Conservation (phyloP, 2,329 filamentous ascomycete species). For the Aureobasidium melanogenum region DNA sequence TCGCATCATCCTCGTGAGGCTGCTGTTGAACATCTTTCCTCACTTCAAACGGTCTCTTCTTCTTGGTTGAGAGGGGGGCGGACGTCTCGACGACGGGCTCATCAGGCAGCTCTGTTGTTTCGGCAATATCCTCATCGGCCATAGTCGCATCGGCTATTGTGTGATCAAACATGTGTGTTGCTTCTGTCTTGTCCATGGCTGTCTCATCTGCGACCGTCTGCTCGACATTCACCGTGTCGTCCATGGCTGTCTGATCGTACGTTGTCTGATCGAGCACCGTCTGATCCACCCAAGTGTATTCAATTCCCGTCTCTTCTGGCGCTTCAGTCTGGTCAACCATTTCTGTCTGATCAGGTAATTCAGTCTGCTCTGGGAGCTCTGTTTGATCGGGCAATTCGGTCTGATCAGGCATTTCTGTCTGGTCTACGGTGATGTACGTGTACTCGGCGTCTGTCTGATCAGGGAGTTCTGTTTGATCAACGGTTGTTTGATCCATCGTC, state of each 20-base stretch:
- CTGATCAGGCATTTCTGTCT: constrained; percentile 9
- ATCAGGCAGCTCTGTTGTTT: neutral
- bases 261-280: neutral
- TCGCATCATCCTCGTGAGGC: neutral
- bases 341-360: constrained; percentile 14
- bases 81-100: neutral
- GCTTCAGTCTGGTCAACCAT: neutral
- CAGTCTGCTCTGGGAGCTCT: constrained; percentile 3
- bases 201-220: constrained; percentile 3
- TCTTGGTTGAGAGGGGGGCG: constrained; percentile 4
- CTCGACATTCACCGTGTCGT: neutral
- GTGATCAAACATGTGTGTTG: neutral
- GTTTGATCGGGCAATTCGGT: constrained; percentile 9
- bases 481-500: constrained; percentile 13
- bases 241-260: neutral
- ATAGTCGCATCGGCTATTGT: constrained; percentile 4
- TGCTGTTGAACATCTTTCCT: neutral
- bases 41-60: constrained; percentile 1
- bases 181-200: neutral
- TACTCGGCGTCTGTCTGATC: constrained; percentile 16
- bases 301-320: constrained; percentile 8
- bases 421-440: constrained; percentile 10
- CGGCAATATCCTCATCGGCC: constrained; percentile 2
- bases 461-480: constrained; percentile 10
- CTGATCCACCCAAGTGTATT: constrained; percentile 9